phyloP scores from a whole-genome alignment of 108 stramenopile species.

The Cyclotella choctawhatcheeana region DNA sequence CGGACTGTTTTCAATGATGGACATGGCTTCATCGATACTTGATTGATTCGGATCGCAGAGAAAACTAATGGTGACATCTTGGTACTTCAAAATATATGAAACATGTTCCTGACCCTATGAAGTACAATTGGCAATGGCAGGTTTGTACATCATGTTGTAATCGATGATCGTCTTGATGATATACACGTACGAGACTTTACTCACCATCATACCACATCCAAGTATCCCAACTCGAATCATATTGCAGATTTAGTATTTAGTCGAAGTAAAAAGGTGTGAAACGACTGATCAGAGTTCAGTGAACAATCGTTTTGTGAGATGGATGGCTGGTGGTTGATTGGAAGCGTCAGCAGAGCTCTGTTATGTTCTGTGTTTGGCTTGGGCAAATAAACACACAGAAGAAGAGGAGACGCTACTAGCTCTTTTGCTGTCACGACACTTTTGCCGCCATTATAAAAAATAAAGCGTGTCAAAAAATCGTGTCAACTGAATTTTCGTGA shows the following conservation, averaged over 20 bases:
- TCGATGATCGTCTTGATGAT: too few species aligned
- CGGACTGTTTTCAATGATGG: slow-evolving; percentile 28
- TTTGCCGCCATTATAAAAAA: too few species aligned
- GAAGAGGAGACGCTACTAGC: background rate
- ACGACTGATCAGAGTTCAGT: too few species aligned
- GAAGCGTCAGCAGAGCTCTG: too few species aligned
- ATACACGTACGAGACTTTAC: background rate
- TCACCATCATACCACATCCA: slow-evolving; percentile 78
- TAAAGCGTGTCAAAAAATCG: too few species aligned
- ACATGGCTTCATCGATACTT: slow-evolving; percentile 44
- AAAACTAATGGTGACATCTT: slow-evolving; percentile 59
- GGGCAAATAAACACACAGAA: too few species aligned
- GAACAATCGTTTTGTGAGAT: too few species aligned
- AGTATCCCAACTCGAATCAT: slow-evolving; percentile 75
- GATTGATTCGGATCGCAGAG: slow-evolving; percentile 77
- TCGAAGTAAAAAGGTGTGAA: too few species aligned
- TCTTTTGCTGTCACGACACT: too few species aligned
- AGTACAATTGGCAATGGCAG: background rate
- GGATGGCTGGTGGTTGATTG: too few species aligned
- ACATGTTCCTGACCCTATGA: slow-evolving; percentile 70
- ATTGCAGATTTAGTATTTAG: background rate
- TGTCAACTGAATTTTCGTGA: too few species aligned
- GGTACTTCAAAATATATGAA: slow-evolving; percentile 77
- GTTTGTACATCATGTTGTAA: too few species aligned
- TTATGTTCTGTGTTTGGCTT: background rate